These are phyloP conservation scores for Camelina laxa DNA, from an alignment of 345 rosid species.

Conservation along the genomic window DNA sequence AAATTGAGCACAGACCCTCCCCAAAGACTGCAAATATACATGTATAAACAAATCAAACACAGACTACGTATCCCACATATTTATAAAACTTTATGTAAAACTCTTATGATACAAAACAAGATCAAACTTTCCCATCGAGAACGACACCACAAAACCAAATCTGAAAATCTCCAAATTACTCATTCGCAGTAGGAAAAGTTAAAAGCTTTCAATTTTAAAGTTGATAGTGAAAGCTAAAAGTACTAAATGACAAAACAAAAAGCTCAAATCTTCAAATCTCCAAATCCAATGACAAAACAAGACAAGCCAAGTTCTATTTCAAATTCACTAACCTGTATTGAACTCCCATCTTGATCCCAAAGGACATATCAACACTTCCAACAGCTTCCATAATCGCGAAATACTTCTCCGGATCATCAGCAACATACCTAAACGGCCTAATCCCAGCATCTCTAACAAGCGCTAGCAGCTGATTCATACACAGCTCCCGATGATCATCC, in stretches of 20 bases:
- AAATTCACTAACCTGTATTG: slow-evolving; percentile 66
- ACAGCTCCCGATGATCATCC: slow-evolving; percentile 82
- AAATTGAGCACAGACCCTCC: slow-evolving; percentile 94
- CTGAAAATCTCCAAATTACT: no score
- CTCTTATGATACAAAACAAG: background rate
- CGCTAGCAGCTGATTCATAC: slow-evolving; percentile 80
- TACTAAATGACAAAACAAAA: background rate
- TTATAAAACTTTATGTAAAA: background rate
- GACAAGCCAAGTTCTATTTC: background rate
- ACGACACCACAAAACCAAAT: background rate
- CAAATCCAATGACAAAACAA: background rate
- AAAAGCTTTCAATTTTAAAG: no score
- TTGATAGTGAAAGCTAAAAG: no score
- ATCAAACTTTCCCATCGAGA: slow-evolving; percentile 30
- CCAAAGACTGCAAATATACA: slow-evolving; percentile 76
- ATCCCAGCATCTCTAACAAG: slow-evolving; percentile 81
- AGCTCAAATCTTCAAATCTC: background rate
- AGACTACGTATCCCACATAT: background rate
- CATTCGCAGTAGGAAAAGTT: no score
- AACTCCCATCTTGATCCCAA: slow-evolving; percentile 93
- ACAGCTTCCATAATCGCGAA: slow-evolving; percentile 84
- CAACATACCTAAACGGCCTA: slow-evolving; percentile 66
- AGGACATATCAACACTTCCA: slow-evolving; percentile 89
- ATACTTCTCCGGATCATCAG: slow-evolving; percentile 83
- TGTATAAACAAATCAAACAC: background rate